phyloP scores from a whole-genome alignment of 805 yeast genomes.

The Myxozyma lipomycoides region DNA sequence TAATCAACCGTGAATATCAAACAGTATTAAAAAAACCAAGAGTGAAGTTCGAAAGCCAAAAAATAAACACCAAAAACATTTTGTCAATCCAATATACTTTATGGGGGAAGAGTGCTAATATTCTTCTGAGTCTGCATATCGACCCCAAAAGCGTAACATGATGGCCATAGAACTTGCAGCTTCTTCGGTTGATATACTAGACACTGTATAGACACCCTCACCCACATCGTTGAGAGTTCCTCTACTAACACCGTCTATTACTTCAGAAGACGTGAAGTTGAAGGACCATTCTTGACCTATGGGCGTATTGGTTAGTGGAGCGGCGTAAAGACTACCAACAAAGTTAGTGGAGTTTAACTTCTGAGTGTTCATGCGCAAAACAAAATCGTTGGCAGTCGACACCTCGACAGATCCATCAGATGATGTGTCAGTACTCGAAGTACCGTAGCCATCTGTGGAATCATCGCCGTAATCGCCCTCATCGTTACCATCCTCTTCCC shows the following conservation, averaged over 20 bases:
- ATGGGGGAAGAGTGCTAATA: background rate
- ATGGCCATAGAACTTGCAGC: constrained; percentile 23
- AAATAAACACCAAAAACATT: background rate
- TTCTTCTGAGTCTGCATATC: constrained; percentile 1
- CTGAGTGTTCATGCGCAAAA: constrained; percentile 13
- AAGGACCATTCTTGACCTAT: constrained; percentile 21
- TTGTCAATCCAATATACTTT: background rate
- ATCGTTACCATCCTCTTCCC: background rate
- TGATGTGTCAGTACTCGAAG: background rate
- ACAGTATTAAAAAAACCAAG: background rate
- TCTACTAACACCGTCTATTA: constrained; percentile 12
- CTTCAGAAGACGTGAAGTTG: constrained; percentile 8
- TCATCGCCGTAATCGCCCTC: background rate
- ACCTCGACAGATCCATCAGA: background rate
- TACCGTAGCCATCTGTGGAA: background rate
- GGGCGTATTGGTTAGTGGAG: constrained; percentile 22
- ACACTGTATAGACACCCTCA: constrained; percentile 8
- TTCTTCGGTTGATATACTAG: constrained; percentile 18
- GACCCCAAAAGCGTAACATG: constrained; percentile 15
- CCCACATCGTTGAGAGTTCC: constrained; percentile 10
- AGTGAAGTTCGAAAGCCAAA: background rate
- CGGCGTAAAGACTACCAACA: constrained; percentile 19
- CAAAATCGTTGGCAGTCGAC: background rate
- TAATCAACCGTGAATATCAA: background rate
- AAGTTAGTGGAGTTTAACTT: constrained; percentile 11